phyloP scores from a whole-genome alignment of 257 asterid species.

The Henckelia pumila region DNA sequence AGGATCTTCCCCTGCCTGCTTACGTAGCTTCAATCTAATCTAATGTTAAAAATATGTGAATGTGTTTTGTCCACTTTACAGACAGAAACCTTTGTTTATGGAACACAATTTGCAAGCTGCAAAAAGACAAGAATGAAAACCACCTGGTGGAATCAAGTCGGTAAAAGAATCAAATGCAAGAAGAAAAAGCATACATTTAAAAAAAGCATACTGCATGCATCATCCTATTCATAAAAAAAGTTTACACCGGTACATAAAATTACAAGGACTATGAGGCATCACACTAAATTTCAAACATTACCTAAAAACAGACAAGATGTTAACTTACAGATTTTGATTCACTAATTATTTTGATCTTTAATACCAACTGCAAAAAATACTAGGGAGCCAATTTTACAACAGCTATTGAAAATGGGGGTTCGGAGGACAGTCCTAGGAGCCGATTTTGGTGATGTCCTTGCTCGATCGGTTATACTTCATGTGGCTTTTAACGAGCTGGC shows the following conservation, averaged over 20 bases:
- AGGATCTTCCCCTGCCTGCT: too few species aligned
- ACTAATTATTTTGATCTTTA: background rate
- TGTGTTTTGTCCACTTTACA: too few species aligned
- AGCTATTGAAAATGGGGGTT: background rate
- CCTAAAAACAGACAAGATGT: background rate
- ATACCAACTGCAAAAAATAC: background rate
- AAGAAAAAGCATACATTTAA: background rate
- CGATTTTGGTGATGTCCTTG: slow-evolving; percentile 57
- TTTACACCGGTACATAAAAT: background rate
- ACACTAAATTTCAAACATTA: background rate
- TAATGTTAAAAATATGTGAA: too few species aligned
- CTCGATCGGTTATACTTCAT: slow-evolving; percentile 90
- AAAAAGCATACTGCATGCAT: too few species aligned
- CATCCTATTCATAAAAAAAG: background rate
- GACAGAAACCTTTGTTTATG: too few species aligned
- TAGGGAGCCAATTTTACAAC: background rate
- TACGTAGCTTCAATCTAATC: too few species aligned
- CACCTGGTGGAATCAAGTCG: background rate
- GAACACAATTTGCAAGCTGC: background rate
- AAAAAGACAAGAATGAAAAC: background rate
- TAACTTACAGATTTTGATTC: background rate
- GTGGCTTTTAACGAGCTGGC: slow-evolving; percentile 91
- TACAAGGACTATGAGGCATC: background rate
- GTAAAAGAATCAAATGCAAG: too few species aligned
- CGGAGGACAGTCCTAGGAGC: slow-evolving; percentile 23